A percentile compares a stretch with the other conserved stretches of the same genome.
These are phyloP conservation scores for Magnolia sinica DNA, from an alignment of 164 flowering plant genomes.

Conservation along the genomic window DNA sequence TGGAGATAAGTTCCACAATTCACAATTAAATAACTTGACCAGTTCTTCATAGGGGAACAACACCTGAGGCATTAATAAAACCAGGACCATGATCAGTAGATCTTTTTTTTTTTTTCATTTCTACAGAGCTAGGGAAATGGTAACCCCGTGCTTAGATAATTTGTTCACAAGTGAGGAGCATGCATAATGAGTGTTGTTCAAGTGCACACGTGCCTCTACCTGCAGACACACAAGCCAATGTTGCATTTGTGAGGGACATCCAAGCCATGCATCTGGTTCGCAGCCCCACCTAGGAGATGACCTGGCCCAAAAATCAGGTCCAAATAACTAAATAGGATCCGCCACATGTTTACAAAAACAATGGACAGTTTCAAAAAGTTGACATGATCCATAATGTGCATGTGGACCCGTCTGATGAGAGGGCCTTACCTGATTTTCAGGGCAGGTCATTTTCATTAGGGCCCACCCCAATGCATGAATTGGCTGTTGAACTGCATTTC, in stretches of 20 bases:
- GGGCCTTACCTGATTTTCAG: neutral
- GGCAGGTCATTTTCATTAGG: neutral
- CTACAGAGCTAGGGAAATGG: slow-evolving; percentile 3
- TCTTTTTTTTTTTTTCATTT: slow-evolving; percentile 3
- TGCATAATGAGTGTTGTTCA: too few relatives aligned
- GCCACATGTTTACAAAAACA: neutral
- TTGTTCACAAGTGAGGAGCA: neutral
- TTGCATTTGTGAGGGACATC: neutral
- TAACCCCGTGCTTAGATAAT: neutral
- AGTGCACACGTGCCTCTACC: neutral
- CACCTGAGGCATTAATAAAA: slow-evolving; percentile 38
- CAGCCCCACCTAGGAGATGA: neutral
- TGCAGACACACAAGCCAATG: neutral
- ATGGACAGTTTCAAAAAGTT: neutral
- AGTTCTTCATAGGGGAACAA: slow-evolving; percentile 85
- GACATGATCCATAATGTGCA: neutral
- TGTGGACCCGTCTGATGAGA: too few relatives aligned
- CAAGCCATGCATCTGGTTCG: neutral
- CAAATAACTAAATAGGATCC: neutral
- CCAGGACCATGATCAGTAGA: slow-evolving; percentile 1
- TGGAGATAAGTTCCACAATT: slow-evolving; percentile 53
- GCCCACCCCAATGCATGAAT: neutral
- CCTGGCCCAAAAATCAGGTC: neutral
- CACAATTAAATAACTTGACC: slow-evolving; percentile 54
- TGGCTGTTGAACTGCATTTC: neutral